These are phyloP conservation scores for Dendrobium huoshanense DNA, from an alignment of 106 monocot species.

Conservation along the genomic window DNA sequence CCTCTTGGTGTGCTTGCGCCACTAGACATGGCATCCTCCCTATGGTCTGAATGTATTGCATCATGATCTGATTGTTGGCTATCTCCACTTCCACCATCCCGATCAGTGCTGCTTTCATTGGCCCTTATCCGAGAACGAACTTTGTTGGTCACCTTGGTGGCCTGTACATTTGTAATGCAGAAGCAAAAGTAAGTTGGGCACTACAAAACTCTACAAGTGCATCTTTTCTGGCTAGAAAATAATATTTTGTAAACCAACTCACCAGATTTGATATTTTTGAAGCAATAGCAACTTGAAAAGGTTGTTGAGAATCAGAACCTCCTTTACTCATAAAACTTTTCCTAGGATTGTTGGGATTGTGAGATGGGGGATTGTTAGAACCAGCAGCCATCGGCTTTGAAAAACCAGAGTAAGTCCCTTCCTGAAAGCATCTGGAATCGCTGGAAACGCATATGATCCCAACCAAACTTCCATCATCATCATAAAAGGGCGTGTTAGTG, in stretches of 20 bases:
- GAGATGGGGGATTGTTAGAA: constrained; percentile 1
- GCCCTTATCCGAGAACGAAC: constrained; percentile 65
- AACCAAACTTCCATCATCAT: constrained; percentile 73
- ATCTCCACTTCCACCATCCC: constrained; percentile 46
- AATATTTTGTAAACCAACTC: constrained; percentile 16
- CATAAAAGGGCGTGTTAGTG: constrained; percentile 83
- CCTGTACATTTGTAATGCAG: constrained; percentile 30
- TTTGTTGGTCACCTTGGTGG: constrained; percentile 78
- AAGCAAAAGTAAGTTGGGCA: not conserved
- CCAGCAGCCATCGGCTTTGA: constrained; percentile 12
- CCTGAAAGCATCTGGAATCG: constrained; percentile 61
- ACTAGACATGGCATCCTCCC: constrained; percentile 72
- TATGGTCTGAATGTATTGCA: constrained; percentile 26
- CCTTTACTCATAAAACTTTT: constrained; percentile 29
- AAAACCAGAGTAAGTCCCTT: constrained; percentile 21
- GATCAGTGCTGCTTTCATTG: constrained; percentile 34
- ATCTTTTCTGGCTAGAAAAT: not conserved
- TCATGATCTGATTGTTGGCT: constrained; percentile 51
- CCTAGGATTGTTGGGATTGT: constrained; percentile 9
- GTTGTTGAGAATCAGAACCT: constrained; percentile 50
- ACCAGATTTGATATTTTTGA: constrained; percentile 92
- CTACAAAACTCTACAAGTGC: not conserved
- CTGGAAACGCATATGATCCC: constrained; percentile 88
- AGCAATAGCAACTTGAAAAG: constrained; percentile 69
- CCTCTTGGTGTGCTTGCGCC: constrained; percentile 71